Conservation (phyloP, 495 filamentous ascomycete genomes). For the Alectoria sarmentosa region DNA sequence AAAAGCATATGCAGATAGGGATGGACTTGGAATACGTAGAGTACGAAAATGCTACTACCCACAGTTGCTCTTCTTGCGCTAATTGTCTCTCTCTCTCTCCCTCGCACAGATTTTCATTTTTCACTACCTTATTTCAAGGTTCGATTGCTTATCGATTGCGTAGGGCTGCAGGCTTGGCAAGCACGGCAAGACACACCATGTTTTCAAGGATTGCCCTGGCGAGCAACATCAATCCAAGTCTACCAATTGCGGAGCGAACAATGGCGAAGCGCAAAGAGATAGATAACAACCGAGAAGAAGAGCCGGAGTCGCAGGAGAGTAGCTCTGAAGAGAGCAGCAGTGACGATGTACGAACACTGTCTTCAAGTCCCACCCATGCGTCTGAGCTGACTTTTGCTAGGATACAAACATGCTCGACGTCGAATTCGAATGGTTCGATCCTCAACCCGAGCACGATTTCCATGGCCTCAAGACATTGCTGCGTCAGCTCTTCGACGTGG, state of each 20-base stretch:
- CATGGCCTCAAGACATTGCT: slow-evolving; percentile 88
- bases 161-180: slow-evolving; percentile 7
- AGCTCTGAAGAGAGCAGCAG: slow-evolving; percentile 27
- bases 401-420: slow-evolving; percentile 88
- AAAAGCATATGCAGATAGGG: no score
- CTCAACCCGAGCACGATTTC: slow-evolving; percentile 82
- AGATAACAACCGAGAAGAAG: slow-evolving; percentile 1
- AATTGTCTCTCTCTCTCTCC: background rate
- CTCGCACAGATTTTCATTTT: no score
- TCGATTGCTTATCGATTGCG: background rate
- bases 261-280: slow-evolving; percentile 26
- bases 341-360: slow-evolving; percentile 25
- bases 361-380: slow-evolving; percentile 2
- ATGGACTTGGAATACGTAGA: no score
- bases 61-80: no score
- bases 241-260: slow-evolving; percentile 6
- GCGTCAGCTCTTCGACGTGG: slow-evolving; percentile 88
- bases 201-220: background rate
- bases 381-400: slow-evolving; percentile 36
- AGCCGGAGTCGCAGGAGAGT: slow-evolving; percentile 20
- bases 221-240: background rate
- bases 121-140: no score
- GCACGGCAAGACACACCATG: background rate
- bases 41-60: background rate
- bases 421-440: slow-evolving; percentile 98